Percentiles rank a stretch among this genome's conserved stretches.
phyloP scores from a whole-genome alignment of 345 rosid species.

The Euphorbia lathyris region DNA sequence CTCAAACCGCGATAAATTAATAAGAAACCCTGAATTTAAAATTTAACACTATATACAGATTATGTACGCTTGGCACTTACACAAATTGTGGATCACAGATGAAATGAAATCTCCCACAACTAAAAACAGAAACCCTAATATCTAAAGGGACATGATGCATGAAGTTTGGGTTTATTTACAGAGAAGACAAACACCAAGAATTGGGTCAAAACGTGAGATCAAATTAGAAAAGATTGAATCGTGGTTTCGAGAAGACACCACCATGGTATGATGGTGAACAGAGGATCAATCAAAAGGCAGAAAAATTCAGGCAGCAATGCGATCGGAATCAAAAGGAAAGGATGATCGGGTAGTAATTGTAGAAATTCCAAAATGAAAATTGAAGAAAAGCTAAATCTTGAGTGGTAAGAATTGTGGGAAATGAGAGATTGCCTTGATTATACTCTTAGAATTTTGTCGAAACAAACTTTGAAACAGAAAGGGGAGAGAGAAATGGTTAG shows the following conservation, averaged over 20 bases:
- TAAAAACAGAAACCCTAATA: neutral
- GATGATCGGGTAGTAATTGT: neutral
- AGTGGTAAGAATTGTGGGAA: neutral
- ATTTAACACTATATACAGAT: neutral
- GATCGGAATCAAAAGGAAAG: neutral
- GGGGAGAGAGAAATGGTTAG: neutral
- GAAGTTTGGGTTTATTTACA: neutral
- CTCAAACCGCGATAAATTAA: slow-evolving; percentile 16
- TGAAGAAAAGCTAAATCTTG: neutral
- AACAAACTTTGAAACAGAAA: neutral
- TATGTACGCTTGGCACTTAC: neutral
- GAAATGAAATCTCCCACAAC: slow-evolving; percentile 3
- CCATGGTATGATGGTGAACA: slow-evolving; percentile 2
- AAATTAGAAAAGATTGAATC: neutral
- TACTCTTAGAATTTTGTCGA: slow-evolving; percentile 2
- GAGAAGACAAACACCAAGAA: neutral
- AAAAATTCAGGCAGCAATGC: neutral
- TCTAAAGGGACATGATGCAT: neutral
- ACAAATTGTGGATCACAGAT: neutral
- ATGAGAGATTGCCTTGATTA: slow-evolving; percentile 16
- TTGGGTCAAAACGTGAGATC: neutral
- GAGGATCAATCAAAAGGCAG: slow-evolving; percentile 1
- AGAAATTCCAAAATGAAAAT: neutral
- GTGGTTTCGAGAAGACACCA: slow-evolving; percentile 17
- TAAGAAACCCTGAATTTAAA: neutral